phyloP scores from a whole-genome alignment of 805 yeast genomes.

The Candida silvicultrix region DNA sequence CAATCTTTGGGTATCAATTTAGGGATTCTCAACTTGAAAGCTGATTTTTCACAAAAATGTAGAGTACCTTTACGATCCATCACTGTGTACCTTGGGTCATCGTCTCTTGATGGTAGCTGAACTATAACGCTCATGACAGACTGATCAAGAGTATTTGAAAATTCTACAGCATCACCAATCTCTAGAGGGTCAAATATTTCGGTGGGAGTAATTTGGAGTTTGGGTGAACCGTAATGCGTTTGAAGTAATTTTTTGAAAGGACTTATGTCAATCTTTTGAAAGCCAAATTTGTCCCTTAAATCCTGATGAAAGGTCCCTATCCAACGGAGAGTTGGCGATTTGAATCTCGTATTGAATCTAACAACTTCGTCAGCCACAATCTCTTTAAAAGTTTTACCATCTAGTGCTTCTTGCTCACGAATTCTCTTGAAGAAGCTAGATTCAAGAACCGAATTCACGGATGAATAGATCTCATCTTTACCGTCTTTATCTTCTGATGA shows the following conservation, averaged over 20 bases:
- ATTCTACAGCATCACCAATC: constrained; percentile 60
- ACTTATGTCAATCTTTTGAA: too few species aligned
- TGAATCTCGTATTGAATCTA: background rate
- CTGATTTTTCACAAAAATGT: constrained; percentile 36
- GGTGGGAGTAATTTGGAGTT: background rate
- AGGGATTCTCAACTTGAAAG: constrained; percentile 50
- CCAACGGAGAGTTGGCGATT: background rate
- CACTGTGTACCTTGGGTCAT: constrained; percentile 51
- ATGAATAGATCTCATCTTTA: background rate
- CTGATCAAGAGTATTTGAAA: constrained; percentile 34
- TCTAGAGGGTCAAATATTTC: constrained; percentile 16
- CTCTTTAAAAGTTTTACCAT: background rate
- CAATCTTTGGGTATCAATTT: constrained; percentile 36
- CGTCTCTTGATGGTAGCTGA: constrained; percentile 40
- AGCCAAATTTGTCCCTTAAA: background rate
- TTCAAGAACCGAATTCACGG: background rate
- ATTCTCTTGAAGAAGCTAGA: background rate
- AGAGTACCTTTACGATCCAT: constrained; percentile 53
- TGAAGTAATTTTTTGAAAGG: too few species aligned
- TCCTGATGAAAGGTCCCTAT: background rate
- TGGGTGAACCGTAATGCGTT: background rate
- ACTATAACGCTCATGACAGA: constrained; percentile 48
- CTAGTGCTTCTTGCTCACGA: background rate
- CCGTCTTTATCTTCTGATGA: background rate
- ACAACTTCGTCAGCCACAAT: background rate